Conservation (phyloP, 257 asterid species). For the Nicotiana paniculata region DNA sequence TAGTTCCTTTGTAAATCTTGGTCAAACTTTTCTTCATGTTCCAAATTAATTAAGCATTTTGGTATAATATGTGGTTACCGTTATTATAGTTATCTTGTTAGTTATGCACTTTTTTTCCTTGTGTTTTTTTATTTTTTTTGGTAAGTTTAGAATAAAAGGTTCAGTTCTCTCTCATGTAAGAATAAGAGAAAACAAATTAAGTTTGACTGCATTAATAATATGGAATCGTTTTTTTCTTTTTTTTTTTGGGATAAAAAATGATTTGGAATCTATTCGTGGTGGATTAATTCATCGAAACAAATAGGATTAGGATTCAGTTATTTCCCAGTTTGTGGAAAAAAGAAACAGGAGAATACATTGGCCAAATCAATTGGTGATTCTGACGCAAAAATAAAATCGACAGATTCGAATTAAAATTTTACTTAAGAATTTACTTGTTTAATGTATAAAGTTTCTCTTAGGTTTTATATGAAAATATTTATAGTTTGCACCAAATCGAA, state of each 20-base stretch:
- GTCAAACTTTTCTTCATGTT: conserved; percentile 26
- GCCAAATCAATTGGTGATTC: background rate
- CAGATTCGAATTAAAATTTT: background rate
- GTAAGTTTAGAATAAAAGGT: background rate
- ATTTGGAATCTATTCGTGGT: too few species aligned
- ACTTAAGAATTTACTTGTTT: background rate
- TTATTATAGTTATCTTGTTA: conserved; percentile 6
- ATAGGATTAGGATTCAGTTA: too few species aligned
- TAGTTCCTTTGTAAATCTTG: conserved; percentile 15
- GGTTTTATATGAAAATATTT: background rate
- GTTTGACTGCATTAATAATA: background rate
- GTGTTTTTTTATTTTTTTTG: background rate
- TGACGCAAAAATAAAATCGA: background rate
- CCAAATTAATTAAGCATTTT: background rate
- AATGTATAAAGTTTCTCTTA: background rate
- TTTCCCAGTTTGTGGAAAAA: too few species aligned
- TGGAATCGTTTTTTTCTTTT: background rate
- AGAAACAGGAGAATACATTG: background rate
- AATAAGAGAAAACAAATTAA: background rate
- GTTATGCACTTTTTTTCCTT: background rate
- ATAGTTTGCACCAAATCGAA: background rate
- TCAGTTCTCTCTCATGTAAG: background rate
- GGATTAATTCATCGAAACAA: too few species aligned
- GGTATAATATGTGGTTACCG: conserved; percentile 2
- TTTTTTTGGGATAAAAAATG: too few species aligned